A percentile compares a stretch with the other conserved stretches of the same genome.
Evolutionary conservation across 345 rosid species (phyloP).

Genomic region (Arabidopsis suecica): DNA sequence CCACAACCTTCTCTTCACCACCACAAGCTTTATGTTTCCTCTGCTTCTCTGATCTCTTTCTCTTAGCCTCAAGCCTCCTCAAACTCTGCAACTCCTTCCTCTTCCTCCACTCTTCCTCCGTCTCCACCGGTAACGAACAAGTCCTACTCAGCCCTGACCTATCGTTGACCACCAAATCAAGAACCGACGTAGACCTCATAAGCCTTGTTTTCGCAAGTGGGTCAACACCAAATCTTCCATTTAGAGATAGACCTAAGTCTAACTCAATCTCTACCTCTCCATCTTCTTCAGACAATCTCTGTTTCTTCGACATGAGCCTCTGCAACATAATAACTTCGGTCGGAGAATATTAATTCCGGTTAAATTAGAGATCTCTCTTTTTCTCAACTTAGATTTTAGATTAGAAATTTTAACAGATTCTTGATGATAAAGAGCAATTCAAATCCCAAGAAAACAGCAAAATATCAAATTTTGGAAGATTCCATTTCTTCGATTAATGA

Average conservation of each 20-base stretch:
- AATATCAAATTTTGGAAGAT: constrained; percentile 38
- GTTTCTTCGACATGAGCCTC: constrained; percentile 49
- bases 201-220: constrained; percentile 57
- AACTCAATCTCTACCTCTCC: constrained; percentile 72
- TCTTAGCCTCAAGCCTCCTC: constrained; percentile 77
- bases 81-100: constrained; percentile 69
- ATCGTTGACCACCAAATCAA: constrained; percentile 55
- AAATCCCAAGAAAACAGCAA: constrained; percentile 29
- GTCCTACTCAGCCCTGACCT: constrained; percentile 57
- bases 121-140: constrained; percentile 67
- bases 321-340: constrained; percentile 54
- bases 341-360: constrained; percentile 30
- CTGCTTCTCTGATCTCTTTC: constrained; percentile 81
- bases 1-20: constrained; percentile 41
- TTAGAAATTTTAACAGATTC: constrained; percentile 4
- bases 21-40: constrained; percentile 42
- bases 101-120: constrained; percentile 76
- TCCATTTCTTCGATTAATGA: constrained; percentile 29
- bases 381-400: constrained; percentile 32
- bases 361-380: constrained; percentile 27
- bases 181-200: constrained; percentile 62
- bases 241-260: constrained; percentile 74
- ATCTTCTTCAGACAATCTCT: constrained; percentile 29
- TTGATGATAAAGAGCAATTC: neutral
- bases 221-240: constrained; percentile 86